Evolutionary conservation across 1,284 basidiomycete species (phyloP).

Genomic region (Tremellales sp.): DNA sequence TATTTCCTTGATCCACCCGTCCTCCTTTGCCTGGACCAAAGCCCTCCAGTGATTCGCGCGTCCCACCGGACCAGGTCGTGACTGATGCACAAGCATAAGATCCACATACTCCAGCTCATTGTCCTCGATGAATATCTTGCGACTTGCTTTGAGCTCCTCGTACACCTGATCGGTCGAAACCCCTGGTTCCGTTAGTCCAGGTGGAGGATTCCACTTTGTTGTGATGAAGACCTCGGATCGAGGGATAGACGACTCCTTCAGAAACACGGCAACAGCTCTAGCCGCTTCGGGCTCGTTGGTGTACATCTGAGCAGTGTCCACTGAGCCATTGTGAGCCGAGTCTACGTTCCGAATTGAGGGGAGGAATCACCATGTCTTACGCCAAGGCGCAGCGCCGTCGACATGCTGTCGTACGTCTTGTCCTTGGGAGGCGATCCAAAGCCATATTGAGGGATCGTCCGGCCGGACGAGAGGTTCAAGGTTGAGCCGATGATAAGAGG

Average conservation of each 20-base stretch:
- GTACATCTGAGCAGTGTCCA: slow-evolving; percentile 60
- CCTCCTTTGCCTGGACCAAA: slow-evolving; percentile 48
- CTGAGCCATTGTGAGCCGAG: slow-evolving; percentile 3
- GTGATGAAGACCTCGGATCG: neutral
- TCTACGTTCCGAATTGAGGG: neutral
- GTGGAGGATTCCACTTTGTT: slow-evolving; percentile 1
- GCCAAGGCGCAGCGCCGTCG: neutral
- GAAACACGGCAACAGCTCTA: neutral
- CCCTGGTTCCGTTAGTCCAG: neutral
- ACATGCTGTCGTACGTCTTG: neutral
- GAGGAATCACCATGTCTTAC: neutral
- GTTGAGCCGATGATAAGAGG: neutral
- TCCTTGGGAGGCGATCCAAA: neutral
- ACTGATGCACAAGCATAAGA: slow-evolving; percentile 66
- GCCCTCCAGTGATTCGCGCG: slow-evolving; percentile 37
- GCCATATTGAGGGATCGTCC: neutral
- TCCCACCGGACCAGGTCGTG: slow-evolving; percentile 27
- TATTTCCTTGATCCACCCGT: slow-evolving; percentile 64
- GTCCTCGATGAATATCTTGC: neutral
- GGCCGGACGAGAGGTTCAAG: neutral
- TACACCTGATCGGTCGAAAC: neutral
- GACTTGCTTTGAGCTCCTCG: neutral
- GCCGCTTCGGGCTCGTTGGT: slow-evolving; percentile 57
- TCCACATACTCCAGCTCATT: slow-evolving; percentile 45
- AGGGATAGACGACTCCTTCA: neutral